A percentile compares a stretch with the other conserved stretches of the same genome.
phyloP scores from a whole-genome alignment of 2,329 filamentous ascomycete species.

The Chaetothyriales sp. region DNA sequence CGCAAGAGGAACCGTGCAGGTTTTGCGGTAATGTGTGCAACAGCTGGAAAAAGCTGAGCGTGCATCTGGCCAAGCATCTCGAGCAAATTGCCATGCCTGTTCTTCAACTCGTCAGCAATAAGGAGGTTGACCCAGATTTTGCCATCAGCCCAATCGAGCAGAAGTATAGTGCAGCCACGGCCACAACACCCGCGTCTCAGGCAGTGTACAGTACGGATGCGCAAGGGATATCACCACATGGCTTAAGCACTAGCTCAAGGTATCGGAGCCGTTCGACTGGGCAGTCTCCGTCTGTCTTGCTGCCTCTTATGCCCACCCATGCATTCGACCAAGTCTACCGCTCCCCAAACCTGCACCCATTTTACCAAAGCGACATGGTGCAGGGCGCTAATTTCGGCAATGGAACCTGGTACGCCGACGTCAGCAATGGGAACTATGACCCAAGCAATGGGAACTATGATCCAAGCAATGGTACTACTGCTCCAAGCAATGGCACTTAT shows the following conservation, averaged over 20 bases:
- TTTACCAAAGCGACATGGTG: neutral
- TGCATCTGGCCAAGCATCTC: constrained; percentile 91
- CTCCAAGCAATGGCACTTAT: neutral
- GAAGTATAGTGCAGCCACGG: constrained; percentile 27
- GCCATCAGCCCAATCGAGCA: constrained; percentile 54
- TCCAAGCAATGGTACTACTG: too few relatives aligned
- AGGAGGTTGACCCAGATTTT: constrained; percentile 36
- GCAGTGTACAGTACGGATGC: constrained; percentile 12
- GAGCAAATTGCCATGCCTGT: constrained; percentile 78
- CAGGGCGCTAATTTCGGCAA: neutral
- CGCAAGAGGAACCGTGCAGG: constrained; percentile 64
- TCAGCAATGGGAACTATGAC: neutral
- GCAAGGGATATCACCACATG: constrained; percentile 19
- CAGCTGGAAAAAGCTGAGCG: constrained; percentile 83
- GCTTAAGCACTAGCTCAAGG: constrained; percentile 17
- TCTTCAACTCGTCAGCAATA: constrained; percentile 36
- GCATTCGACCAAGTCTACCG: neutral
- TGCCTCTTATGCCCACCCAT: neutral
- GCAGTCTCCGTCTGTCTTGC: constrained; percentile 12
- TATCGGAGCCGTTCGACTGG: constrained; percentile 15
- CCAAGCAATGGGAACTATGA: too few relatives aligned
- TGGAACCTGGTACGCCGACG: neutral
- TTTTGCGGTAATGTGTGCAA: constrained; percentile 72
- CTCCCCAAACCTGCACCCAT: neutral
- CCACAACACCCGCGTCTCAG: constrained; percentile 3